A percentile compares a stretch with the other conserved stretches of the same genome.
phyloP scores from a whole-genome alignment of 2,329 filamentous ascomycete species.

The Colletotrichum sansevieriae region DNA sequence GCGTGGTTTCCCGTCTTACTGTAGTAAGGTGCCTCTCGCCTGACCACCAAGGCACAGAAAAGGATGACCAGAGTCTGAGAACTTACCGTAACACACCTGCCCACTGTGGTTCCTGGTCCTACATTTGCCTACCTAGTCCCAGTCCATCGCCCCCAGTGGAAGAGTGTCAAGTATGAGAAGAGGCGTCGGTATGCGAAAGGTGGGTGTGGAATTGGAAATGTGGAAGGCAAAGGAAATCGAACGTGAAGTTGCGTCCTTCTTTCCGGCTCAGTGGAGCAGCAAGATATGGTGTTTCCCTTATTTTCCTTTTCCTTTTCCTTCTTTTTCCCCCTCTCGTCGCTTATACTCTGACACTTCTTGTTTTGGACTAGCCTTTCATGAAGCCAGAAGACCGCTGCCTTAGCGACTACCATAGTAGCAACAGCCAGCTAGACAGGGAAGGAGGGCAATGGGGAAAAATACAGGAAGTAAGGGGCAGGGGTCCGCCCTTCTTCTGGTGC shows the following conservation, averaged over 20 bases:
- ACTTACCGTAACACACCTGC: conserved; percentile 1
- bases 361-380: neutral
- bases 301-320: neutral
- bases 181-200: conserved; percentile 4
- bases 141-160: neutral
- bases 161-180: neutral
- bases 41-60: neutral
- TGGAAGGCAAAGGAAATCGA: conserved; percentile 9
- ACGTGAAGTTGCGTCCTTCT: conserved; percentile 27
- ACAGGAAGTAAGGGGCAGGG: conserved; percentile 32
- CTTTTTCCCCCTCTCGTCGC: neutral
- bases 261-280: conserved; percentile 31
- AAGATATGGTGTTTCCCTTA: conserved; percentile 36
- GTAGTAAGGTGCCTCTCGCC: neutral
- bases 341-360: neutral
- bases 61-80: neutral
- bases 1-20: no score
- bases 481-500: neutral
- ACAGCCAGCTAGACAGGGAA: neutral
- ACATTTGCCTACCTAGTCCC: neutral
- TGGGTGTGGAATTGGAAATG: conserved; percentile 16
- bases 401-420: no score
- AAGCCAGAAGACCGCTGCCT: no score
- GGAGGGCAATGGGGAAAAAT: conserved; percentile 23
- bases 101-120: conserved; percentile 14